These are phyloP conservation scores for Pleurotus ostreatus DNA, from an alignment of 768 basidiomycete species.

Conservation along the genomic window DNA sequence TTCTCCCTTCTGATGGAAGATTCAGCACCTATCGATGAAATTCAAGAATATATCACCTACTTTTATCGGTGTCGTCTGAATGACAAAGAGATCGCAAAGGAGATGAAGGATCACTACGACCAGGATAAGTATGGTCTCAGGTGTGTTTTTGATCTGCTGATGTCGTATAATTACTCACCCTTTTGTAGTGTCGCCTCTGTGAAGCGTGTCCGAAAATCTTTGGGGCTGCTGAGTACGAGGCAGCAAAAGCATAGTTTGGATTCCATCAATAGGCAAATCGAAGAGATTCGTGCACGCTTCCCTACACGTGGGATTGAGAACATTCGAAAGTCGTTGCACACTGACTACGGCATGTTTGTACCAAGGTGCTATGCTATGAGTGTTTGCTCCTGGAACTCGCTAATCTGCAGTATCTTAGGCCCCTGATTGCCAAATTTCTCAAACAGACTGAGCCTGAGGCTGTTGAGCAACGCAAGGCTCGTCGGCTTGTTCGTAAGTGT, in stretches of 20 bases:
- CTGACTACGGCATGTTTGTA: constrained; percentile 12
- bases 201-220: constrained; percentile 3
- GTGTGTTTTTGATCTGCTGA: no score
- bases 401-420: constrained; percentile 3
- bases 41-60: background rate
- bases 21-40: no score
- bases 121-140: constrained; percentile 9
- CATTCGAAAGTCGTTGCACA: constrained; percentile 12
- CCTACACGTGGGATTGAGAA: constrained; percentile 11
- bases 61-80: background rate
- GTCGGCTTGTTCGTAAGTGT: constrained; percentile 14
- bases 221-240: constrained; percentile 8
- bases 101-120: background rate
- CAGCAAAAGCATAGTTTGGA: constrained; percentile 15
- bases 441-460: constrained; percentile 12
- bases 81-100: background rate
- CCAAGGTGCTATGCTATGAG: constrained; percentile 7
- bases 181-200: background rate
- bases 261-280: constrained; percentile 4
- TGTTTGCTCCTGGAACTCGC: background rate
- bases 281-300: constrained; percentile 9
- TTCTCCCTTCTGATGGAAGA: no score
- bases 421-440: constrained; percentile 7
- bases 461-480: background rate
- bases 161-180: no score